Conservation (phyloP, 2,329 filamentous ascomycete genomes). For the Tolypocladium guangdongense region DNA sequence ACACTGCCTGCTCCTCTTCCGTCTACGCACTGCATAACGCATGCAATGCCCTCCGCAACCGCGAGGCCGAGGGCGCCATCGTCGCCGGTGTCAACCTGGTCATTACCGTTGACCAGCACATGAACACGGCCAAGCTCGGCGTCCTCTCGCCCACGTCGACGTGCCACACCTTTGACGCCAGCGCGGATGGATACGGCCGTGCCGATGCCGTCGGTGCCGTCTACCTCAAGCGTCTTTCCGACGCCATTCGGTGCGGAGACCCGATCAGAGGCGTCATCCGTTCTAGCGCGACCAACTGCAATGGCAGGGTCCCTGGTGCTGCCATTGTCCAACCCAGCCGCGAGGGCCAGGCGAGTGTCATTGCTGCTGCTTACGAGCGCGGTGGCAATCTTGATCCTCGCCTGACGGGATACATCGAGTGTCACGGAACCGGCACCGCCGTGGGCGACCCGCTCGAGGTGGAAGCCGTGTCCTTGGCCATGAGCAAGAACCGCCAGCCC, state of each 20-base stretch:
- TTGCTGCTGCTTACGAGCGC: constrained; percentile 24
- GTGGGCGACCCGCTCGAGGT: constrained; percentile 43
- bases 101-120: constrained; percentile 11
- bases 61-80: constrained; percentile 21
- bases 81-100: constrained; percentile 26
- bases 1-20: constrained; percentile 26
- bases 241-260: constrained; percentile 15
- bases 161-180: constrained; percentile 22
- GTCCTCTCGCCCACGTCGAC: constrained; percentile 9
- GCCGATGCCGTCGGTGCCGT: constrained; percentile 20
- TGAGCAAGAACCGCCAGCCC: too few relatives aligned
- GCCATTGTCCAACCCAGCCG: constrained; percentile 13
- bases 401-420: constrained; percentile 23
- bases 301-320: constrained; percentile 9
- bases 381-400: not conserved
- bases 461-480: constrained; percentile 21
- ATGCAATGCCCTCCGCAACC: constrained; percentile 15
- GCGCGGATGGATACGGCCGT: constrained; percentile 22
- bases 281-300: constrained; percentile 8
- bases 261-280: constrained; percentile 13
- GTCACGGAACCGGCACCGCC: constrained; percentile 41
- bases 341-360: constrained; percentile 23
- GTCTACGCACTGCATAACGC: constrained; percentile 15
- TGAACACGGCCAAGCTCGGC: constrained; percentile 8
- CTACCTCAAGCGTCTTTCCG: constrained; percentile 18